Evolutionary conservation across 805 yeast species (phyloP).

Genomic region (Barnettozyma pratensis): DNA sequence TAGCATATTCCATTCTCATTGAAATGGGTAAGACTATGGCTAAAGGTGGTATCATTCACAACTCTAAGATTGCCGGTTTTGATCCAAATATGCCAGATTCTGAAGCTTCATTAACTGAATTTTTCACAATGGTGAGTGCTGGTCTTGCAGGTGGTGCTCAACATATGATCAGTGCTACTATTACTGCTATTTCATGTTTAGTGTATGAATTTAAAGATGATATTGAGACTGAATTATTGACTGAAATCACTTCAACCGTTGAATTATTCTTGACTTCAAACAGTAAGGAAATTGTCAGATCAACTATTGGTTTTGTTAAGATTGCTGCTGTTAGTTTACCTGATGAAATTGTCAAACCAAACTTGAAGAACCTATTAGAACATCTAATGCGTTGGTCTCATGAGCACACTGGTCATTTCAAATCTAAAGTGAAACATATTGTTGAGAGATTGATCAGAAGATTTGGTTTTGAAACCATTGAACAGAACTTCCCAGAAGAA

Average conservation of each 20-base stretch:
- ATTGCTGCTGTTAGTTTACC: conserved; percentile 83
- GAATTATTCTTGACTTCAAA: conserved; percentile 87
- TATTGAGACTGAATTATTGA: conserved; percentile 52
- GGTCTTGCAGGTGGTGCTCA: conserved; percentile 93
- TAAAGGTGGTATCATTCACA: conserved; percentile 59
- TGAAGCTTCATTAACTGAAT: conserved; percentile 72
- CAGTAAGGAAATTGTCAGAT: conserved; percentile 88
- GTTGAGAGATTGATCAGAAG: conserved; percentile 87
- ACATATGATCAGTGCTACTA: conserved; percentile 95
- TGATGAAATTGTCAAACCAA: conserved; percentile 62
- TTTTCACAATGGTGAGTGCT: conserved; percentile 89
- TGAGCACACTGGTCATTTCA: conserved; percentile 94
- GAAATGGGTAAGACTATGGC: conserved; percentile 76
- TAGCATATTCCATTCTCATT: conserved; percentile 69
- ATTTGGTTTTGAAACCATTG: conserved; percentile 85
- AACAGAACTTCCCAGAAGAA: conserved; percentile 80
- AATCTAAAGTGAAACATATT: conserved; percentile 86
- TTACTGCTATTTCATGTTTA: conserved; percentile 83
- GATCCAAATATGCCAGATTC: conserved; percentile 55
- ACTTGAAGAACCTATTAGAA: conserved; percentile 58
- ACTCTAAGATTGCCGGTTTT: conserved; percentile 62
- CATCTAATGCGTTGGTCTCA: conserved; percentile 89
- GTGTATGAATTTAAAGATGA: conserved; percentile 77
- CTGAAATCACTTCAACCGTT: conserved; percentile 80
- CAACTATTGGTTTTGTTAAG: conserved; percentile 91